A percentile compares a stretch with the other conserved stretches of the same genome.
These are phyloP conservation scores for Phialophora verrucosa DNA, from an alignment of 2,329 filamentous ascomycete species.

Conservation along the genomic window DNA sequence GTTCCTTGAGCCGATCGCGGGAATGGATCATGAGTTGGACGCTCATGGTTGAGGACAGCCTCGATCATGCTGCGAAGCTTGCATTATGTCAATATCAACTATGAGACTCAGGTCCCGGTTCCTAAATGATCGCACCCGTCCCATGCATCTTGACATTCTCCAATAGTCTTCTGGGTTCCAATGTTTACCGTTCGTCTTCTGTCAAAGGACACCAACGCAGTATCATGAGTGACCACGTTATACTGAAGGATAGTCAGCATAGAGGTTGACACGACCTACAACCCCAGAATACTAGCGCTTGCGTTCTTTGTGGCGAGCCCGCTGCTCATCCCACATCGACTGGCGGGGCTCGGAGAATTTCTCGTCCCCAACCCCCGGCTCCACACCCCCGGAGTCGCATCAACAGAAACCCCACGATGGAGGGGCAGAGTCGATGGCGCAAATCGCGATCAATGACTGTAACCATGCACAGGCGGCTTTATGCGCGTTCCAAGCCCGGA, in stretches of 20 bases:
- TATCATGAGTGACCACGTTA: too few species aligned
- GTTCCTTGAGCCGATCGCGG: slow-evolving; percentile 38
- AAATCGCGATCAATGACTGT: not conserved
- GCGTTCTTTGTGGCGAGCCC: not conserved
- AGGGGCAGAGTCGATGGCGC: slow-evolving; percentile 2
- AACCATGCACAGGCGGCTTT: slow-evolving; percentile 13
- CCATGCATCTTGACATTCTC: too few species aligned
- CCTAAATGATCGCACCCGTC: not conserved
- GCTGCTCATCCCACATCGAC: not conserved
- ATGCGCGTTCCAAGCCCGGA: not conserved
- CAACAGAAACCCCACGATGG: not conserved
- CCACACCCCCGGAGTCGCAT: not conserved
- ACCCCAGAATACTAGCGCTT: not conserved
- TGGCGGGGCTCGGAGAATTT: not conserved
- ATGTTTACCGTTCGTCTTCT: too few species aligned
- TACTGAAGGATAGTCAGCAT: not conserved
- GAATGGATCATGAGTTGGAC: slow-evolving; percentile 35
- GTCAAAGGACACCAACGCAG: too few species aligned
- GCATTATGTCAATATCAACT: not conserved
- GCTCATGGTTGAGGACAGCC: not conserved
- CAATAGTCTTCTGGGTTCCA: too few species aligned
- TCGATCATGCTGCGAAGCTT: not conserved
- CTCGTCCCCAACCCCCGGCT: not conserved
- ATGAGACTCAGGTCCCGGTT: not conserved
- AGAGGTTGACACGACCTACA: not conserved